Percentiles rank a stretch among this genome's conserved stretches.
These are phyloP conservation scores for Pachyrhizus erosus DNA, from an alignment of 306 rosid genomes.

Conservation along the genomic window DNA sequence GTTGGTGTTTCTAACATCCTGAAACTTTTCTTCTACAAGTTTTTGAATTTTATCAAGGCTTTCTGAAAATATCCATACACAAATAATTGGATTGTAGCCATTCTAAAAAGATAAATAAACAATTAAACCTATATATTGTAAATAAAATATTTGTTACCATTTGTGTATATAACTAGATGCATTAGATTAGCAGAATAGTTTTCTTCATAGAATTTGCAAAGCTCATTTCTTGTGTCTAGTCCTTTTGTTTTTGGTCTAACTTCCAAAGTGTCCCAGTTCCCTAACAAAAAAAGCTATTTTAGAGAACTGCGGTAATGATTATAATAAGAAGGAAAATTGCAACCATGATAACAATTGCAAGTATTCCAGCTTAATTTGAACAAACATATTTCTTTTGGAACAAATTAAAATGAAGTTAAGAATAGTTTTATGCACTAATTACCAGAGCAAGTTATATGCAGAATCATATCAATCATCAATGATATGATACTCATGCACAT, in stretches of 20 bases:
- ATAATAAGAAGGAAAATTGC: constrained; percentile 30
- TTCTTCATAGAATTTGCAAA: constrained; percentile 76
- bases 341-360: neutral
- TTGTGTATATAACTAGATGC: constrained; percentile 83
- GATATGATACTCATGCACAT: constrained; percentile 16
- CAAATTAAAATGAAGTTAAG: constrained; percentile 16
- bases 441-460: constrained; percentile 24
- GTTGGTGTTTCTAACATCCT: constrained; percentile 70
- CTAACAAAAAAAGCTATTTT: constrained; percentile 48
- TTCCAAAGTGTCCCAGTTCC: constrained; percentile 97
- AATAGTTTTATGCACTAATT: constrained; percentile 14
- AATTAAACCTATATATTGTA: constrained; percentile 2
- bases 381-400: constrained; percentile 3
- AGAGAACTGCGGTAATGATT: constrained; percentile 29
- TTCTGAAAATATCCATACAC: constrained; percentile 59
- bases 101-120: constrained; percentile 4
- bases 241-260: constrained; percentile 89
- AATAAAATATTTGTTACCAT: constrained; percentile 58
- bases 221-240: constrained; percentile 83
- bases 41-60: constrained; percentile 81
- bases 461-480: constrained; percentile 30
- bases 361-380: constrained; percentile 32
- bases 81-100: constrained; percentile 27
- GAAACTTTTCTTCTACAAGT: constrained; percentile 81
- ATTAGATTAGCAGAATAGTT: constrained; percentile 91